Percentiles rank a stretch among this genome's conserved stretches.
Evolutionary conservation across 179 eudicot species (phyloP).

Genomic region (Amaranthus tricolor): DNA sequence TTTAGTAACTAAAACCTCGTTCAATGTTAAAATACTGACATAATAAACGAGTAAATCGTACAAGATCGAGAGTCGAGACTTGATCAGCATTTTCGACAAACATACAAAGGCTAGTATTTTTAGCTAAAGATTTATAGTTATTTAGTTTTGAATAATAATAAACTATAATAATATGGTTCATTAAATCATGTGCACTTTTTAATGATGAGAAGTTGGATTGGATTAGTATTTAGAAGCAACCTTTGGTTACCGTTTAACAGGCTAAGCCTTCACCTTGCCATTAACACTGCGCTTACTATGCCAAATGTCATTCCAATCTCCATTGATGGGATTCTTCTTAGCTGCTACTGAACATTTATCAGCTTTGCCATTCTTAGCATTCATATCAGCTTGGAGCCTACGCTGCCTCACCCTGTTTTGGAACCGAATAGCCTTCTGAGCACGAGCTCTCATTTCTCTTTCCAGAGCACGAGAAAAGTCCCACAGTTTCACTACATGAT

Average conservation of each 20-base stretch:
- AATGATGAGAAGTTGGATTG: too few relatives aligned
- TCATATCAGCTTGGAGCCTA: slow-evolving; percentile 67
- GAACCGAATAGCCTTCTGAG: slow-evolving; percentile 56
- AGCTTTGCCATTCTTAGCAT: slow-evolving; percentile 41
- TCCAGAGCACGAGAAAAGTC: slow-evolving; percentile 89
- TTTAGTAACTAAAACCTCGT: slow-evolving; percentile 8
- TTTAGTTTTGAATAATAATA: too few relatives aligned
- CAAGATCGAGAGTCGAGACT: slow-evolving; percentile 2
- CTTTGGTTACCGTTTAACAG: background rate
- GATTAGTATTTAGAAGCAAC: background rate
- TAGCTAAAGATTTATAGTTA: background rate
- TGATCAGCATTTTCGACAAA: slow-evolving; percentile 17
- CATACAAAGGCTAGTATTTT: slow-evolving; percentile 8
- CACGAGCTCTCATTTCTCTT: slow-evolving; percentile 55
- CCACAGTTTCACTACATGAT: slow-evolving; percentile 76
- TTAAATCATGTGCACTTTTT: too few relatives aligned
- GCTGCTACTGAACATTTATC: slow-evolving; percentile 81
- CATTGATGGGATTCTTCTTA: slow-evolving; percentile 62
- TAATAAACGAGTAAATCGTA: slow-evolving; percentile 12
- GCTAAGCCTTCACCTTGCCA: slow-evolving; percentile 71
- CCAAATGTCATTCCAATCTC: slow-evolving; percentile 63
- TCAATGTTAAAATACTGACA: slow-evolving; percentile 14
- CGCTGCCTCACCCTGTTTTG: slow-evolving; percentile 93
- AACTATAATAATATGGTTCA: too few relatives aligned
- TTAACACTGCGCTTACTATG: slow-evolving; percentile 60